A percentile compares a stretch with the other conserved stretches of the same genome.
phyloP scores from a whole-genome alignment of 257 asterid genomes.

The Coffea canephora region DNA sequence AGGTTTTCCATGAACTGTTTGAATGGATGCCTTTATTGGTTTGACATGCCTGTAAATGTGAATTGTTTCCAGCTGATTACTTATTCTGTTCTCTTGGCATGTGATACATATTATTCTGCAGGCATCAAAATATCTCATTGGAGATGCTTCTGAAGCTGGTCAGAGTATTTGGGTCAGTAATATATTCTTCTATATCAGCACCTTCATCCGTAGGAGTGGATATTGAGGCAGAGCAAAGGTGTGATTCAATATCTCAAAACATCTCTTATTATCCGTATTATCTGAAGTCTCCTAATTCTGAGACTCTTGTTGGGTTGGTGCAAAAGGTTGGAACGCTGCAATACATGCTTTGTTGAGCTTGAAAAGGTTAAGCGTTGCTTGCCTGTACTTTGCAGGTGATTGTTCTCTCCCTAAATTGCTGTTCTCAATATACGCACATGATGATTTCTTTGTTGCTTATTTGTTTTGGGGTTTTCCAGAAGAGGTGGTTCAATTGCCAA shows the following conservation, averaged over 20 bases:
- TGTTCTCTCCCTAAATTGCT: conserved; percentile 13
- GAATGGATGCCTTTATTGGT: not conserved
- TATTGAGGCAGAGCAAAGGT: conserved; percentile 98
- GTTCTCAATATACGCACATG: conserved; percentile 9
- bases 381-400: conserved; percentile 72
- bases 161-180: conserved; percentile 84
- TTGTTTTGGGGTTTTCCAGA: conserved; percentile 42
- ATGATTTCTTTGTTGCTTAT: conserved; percentile 1
- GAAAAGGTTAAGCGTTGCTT: conserved; percentile 76
- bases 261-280: not conserved
- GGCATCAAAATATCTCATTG: conserved; percentile 89
- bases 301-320: conserved; percentile 23
- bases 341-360: conserved; percentile 81
- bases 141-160: conserved; percentile 85
- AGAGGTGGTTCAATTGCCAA: conserved; percentile 91
- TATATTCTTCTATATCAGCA: conserved; percentile 82
- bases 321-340: conserved; percentile 90
- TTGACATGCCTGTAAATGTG: not conserved
- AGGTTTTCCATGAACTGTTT: not conserved
- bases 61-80: not conserved
- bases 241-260: conserved; percentile 14
- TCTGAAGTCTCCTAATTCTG: conserved; percentile 17
- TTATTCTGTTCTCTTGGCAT: conserved; percentile 9
- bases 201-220: conserved; percentile 91
- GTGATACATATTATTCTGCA: conserved; percentile 32